These are phyloP conservation scores for Dendrobium catenatum DNA, from an alignment of 106 monocot species.

Conservation along the genomic window DNA sequence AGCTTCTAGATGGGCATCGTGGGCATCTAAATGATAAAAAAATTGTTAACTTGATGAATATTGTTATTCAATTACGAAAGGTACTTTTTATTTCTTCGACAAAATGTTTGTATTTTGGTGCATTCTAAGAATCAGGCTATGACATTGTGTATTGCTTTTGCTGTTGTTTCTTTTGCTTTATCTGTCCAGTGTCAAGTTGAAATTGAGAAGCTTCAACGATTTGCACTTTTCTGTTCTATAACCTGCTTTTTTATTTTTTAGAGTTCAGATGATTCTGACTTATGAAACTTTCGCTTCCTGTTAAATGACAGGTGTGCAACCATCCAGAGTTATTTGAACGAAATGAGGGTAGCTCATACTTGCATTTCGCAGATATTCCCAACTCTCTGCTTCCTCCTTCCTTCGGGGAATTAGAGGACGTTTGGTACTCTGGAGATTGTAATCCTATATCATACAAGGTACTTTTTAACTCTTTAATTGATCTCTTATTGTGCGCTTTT, in stretches of 20 bases:
- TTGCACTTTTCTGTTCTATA: not conserved
- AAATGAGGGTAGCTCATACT: constrained; percentile 88
- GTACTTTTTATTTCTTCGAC: constrained; percentile 18
- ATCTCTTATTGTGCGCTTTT: not conserved
- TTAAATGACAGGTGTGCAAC: constrained; percentile 76
- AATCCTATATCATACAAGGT: constrained; percentile 94
- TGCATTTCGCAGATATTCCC: constrained; percentile 77
- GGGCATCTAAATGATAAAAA: constrained; percentile 87
- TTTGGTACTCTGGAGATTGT: constrained; percentile 67
- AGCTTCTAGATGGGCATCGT: constrained; percentile 75
- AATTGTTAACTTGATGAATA: constrained; percentile 93
- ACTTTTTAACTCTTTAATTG: not conserved
- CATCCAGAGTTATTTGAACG: constrained; percentile 99
- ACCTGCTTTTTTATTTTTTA: not conserved
- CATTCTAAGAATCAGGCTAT: not conserved
- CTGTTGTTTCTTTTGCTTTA: not conserved
- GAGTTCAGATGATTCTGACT: not conserved
- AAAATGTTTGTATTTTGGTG: not conserved
- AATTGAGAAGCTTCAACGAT: not conserved
- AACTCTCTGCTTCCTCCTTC: constrained; percentile 75
- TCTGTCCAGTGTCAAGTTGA: not conserved
- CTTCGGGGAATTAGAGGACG: constrained; percentile 71
- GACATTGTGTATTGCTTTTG: not conserved
- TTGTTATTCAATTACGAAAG: constrained; percentile 95
- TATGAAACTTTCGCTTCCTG: not conserved